Evolutionary conservation across 2,329 filamentous ascomycete species (phyloP).

Genomic region (Ophiocordyceps camponoti-saundersi): DNA sequence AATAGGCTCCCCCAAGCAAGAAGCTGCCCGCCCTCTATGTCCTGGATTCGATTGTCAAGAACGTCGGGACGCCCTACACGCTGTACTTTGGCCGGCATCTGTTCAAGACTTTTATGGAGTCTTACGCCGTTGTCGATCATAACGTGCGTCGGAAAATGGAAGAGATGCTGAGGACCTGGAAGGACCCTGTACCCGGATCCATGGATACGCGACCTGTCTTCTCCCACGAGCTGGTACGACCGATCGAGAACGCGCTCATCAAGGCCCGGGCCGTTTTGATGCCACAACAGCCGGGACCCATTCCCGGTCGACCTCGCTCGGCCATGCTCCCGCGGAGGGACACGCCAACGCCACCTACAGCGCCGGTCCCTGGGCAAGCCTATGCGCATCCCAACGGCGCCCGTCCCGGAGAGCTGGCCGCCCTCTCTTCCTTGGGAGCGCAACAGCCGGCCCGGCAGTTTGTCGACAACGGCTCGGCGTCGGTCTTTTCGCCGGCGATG

Average conservation of each 20-base stretch:
- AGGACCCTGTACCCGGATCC: conserved; percentile 86
- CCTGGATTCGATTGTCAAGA: conserved; percentile 95
- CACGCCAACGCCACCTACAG: conserved; percentile 47
- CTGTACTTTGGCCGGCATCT: conserved; percentile 85
- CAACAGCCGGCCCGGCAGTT: conserved; percentile 10
- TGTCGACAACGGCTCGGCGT: not conserved
- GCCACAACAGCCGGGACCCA: conserved; percentile 26
- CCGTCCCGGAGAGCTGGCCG: conserved; percentile 7
- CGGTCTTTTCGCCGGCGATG: not conserved
- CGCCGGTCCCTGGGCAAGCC: conserved; percentile 10
- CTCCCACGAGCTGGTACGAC: conserved; percentile 65
- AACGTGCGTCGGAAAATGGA: conserved; percentile 81
- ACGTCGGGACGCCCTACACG: conserved; percentile 94
- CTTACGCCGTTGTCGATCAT: conserved; percentile 77
- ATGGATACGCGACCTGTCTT: conserved; percentile 90
- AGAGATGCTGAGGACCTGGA: conserved; percentile 96
- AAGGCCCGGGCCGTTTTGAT: conserved; percentile 53
- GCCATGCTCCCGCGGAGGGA: conserved; percentile 44
- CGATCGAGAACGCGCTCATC: conserved; percentile 86
- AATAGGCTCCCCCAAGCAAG: conserved; percentile 66
- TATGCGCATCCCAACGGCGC: conserved; percentile 15
- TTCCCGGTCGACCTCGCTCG: conserved; percentile 30
- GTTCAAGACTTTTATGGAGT: conserved; percentile 91
- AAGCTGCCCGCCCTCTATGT: conserved; percentile 95
- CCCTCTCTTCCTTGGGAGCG: conserved; percentile 7